phyloP scores from a whole-genome alignment of 106 monocot genomes.

The Allium fistulosum region DNA sequence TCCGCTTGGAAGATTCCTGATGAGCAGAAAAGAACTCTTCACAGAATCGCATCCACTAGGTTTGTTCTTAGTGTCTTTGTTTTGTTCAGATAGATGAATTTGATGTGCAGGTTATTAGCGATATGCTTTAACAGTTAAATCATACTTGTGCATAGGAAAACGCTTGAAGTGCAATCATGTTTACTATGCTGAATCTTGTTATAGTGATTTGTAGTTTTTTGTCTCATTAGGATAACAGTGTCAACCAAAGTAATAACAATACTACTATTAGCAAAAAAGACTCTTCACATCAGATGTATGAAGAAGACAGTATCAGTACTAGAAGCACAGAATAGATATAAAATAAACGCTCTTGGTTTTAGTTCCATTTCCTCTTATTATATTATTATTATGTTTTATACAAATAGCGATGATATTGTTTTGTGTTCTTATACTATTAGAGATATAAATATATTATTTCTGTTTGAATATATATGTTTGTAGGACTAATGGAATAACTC shows the following conservation, averaged over 20 bases:
- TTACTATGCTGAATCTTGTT: neutral
- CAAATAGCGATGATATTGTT: neutral
- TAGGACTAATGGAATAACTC: constrained; percentile 54
- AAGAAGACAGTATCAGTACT: no score
- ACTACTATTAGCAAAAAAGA: no score
- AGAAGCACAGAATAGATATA: no score
- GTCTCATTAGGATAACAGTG: neutral
- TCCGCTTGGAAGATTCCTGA: constrained; percentile 29
- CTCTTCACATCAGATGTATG: no score
- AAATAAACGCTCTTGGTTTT: no score
- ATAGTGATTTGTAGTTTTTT: neutral
- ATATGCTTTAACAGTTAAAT: neutral
- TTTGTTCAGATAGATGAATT: neutral
- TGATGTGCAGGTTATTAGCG: neutral
- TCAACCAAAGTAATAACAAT: neutral
- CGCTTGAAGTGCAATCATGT: neutral
- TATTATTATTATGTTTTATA: neutral
- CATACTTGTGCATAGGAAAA: neutral
- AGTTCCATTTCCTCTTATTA: neutral
- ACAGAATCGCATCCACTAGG: constrained; percentile 52
- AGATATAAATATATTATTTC: neutral
- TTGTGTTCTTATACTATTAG: neutral
- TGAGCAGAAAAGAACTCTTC: constrained; percentile 35
- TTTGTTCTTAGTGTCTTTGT: constrained; percentile 5
- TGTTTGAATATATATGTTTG: neutral